Evolutionary conservation across 441 rosid genomes (phyloP), one percentile per base, ranked within the genome.

Genomic region (Brassica hybrid): DNA sequence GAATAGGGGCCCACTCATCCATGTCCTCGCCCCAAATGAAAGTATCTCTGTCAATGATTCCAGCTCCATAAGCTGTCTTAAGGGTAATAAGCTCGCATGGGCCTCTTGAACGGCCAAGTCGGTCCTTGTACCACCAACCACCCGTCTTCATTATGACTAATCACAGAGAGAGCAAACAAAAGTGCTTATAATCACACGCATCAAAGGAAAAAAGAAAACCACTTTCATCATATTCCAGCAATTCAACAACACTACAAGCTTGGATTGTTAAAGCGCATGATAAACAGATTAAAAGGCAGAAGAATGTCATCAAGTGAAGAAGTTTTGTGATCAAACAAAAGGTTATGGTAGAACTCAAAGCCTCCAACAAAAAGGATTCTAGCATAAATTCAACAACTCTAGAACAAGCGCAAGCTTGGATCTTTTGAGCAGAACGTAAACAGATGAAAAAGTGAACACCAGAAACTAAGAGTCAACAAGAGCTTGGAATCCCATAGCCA

Each of bases 1-100:
- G 95, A 82, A 94, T 94, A 1, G 98, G 98, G 5, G 91, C 97
- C 98, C 97, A 94, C 83, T 91, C 98, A 81, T 92, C 97, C 95
- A 94, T 85, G 83, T 90, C 98, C 36, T 91, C 95, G 16, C 91
- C 91, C 98, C 98, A 94, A 50, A 94, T 71, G 83, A 94, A 92
- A 14, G 98, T 94, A 73, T 92, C 85, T 68, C 87, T 92, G 77
- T 94, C 98, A 50, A 94, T 90, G 1, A 94, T 88, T 62, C 98
- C 98, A 71, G 77, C 89, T 84, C 97, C 97, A 90, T 95, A 94
- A 43, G 98, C 97, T 4, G 98, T 92, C 82, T 91, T 92, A n/a
- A 94, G 97, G 69, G 88, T 88, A 27, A 94, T 89, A 30, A 92
- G 83, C 86, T 94, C 97, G 81, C 89, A 87, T 0, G 98, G 98